Percentiles rank a stretch among this genome's conserved stretches.
phyloP scores from a whole-genome alignment of 2,329 filamentous ascomycete species.

The Arachnopeziza araneosa region DNA sequence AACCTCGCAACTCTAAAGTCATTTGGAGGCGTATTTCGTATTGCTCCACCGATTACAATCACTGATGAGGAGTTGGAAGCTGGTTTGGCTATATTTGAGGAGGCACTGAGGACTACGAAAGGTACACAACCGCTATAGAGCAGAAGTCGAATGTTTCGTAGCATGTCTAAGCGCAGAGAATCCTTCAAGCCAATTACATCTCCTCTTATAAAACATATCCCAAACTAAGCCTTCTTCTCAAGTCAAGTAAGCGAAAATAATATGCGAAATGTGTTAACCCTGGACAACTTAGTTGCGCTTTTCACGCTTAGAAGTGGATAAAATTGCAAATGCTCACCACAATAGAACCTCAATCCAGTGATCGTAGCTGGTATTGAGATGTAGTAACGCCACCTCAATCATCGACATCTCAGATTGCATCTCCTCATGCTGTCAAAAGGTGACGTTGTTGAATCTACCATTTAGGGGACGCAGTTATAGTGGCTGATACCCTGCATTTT shows the following conservation, averaged over 20 bases:
- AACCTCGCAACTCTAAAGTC: constrained; percentile 49
- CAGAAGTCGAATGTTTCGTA: neutral
- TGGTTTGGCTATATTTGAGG: constrained; percentile 51
- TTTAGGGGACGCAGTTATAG: neutral
- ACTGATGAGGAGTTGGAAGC: constrained; percentile 43
- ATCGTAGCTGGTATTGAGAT: too few relatives aligned
- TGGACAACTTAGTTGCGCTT: too few relatives aligned
- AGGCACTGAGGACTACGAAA: constrained; percentile 39
- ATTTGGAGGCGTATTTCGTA: constrained; percentile 52
- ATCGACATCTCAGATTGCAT: too few relatives aligned
- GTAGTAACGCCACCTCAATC: too few relatives aligned
- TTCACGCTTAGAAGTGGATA: too few relatives aligned
- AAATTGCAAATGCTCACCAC: too few relatives aligned
- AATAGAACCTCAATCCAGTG: too few relatives aligned
- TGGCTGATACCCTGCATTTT: neutral
- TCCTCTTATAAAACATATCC: neutral
- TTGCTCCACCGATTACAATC: constrained; percentile 56
- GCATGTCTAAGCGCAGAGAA: neutral
- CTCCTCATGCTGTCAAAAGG: too few relatives aligned
- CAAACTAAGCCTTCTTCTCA: too few relatives aligned
- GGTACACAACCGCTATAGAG: constrained; percentile 7
- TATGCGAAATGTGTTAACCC: too few relatives aligned
- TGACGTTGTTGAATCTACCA: neutral
- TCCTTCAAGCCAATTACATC: neutral
- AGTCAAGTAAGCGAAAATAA: too few relatives aligned